Conservation (phyloP, 176 grass and related monocot genomes). For the Oryza glaberrima region DNA sequence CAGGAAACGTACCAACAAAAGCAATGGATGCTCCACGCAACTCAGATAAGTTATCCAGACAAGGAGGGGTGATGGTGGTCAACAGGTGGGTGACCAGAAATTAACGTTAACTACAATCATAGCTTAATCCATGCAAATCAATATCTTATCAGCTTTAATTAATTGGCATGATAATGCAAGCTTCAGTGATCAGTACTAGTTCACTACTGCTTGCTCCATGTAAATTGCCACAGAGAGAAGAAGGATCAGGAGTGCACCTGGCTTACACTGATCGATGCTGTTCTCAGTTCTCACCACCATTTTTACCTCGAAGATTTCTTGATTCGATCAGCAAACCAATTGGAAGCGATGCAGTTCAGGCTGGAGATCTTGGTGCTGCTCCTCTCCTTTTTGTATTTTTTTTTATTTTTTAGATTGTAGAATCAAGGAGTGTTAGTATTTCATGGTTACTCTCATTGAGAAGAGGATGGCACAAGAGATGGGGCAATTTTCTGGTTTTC, state of each 20-base stretch:
- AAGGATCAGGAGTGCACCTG: no score
- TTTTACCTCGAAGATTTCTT: not conserved
- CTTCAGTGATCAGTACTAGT: not conserved
- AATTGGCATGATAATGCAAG: not conserved
- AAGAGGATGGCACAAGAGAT: no score
- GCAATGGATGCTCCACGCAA: not conserved
- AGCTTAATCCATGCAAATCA: not conserved
- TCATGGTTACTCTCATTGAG: no score
- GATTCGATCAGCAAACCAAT: not conserved
- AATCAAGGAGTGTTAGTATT: no score
- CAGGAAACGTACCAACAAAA: not conserved
- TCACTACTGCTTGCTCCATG: not conserved
- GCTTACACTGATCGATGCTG: not conserved
- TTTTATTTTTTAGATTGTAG: no score
- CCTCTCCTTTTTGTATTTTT: not conserved
- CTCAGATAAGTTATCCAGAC: not conserved
- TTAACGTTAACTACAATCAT: not conserved
- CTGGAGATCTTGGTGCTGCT: conserved; percentile 7
- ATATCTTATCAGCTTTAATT: not conserved
- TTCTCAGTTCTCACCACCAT: not conserved
- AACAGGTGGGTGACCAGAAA: conserved; percentile 42
- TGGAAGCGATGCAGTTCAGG: not conserved
- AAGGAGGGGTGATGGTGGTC: not conserved
- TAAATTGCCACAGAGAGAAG: not conserved
- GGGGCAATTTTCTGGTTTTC: no score